These are phyloP conservation scores for Neurospora sp. DNA, from an alignment of 495 filamentous ascomycete genomes.

Conservation along the genomic window DNA sequence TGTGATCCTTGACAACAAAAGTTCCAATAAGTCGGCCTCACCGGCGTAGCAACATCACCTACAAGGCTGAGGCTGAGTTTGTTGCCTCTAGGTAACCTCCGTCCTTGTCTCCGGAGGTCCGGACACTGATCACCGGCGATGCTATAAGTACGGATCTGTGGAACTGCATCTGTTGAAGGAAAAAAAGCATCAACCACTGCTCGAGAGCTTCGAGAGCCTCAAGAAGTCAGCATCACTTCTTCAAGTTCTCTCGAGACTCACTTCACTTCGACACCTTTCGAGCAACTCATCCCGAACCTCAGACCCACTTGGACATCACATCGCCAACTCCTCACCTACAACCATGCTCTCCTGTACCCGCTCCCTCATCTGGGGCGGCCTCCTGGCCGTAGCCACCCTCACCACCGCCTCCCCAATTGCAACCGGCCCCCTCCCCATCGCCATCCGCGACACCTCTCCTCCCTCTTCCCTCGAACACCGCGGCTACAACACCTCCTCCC, in stretches of 20 bases:
- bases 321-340: not conserved
- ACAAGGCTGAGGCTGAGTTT: not conserved
- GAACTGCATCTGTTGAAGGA: not conserved
- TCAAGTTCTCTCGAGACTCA: not conserved
- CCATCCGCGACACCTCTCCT: not conserved
- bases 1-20: not conserved
- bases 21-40: not conserved
- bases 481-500: not conserved
- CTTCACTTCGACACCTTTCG: not conserved
- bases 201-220: not conserved
- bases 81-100: not conserved
- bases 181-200: not conserved
- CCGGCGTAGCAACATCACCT: not conserved
- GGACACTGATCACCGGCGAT: not conserved
- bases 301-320: not conserved
- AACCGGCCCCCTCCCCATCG: not conserved
- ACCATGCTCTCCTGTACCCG: not conserved
- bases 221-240: not conserved
- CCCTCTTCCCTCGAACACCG: not conserved
- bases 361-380: not conserved
- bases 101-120: not conserved
- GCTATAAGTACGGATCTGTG: not conserved
- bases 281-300: not conserved
- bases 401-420: not conserved
- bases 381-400: not conserved